A percentile compares a stretch with the other conserved stretches of the same genome.
Evolutionary conservation across 306 rosid species (phyloP).

Genomic region (Urtica urens): DNA sequence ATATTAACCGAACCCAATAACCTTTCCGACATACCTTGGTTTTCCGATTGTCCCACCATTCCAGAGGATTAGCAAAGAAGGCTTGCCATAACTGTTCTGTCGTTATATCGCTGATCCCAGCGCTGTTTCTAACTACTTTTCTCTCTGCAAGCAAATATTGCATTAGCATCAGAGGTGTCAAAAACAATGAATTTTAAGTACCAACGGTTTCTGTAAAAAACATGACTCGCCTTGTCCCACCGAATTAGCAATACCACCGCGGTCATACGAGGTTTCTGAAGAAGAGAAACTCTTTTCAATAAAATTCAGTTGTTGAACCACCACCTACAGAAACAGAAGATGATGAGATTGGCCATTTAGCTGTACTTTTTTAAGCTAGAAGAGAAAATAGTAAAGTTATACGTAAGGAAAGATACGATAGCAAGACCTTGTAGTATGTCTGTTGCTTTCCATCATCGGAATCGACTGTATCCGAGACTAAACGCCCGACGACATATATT

Average conservation of each 20-base stretch:
- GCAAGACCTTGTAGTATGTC: conserved; percentile 72
- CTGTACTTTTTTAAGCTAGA: too few relatives aligned
- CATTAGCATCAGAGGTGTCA: conserved; percentile 5
- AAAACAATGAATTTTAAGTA: too few relatives aligned
- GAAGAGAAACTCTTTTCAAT: conserved; percentile 39
- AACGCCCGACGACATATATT: conserved; percentile 68
- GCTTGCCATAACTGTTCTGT: conserved; percentile 74
- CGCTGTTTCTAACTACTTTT: conserved; percentile 24
- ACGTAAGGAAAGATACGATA: background rate
- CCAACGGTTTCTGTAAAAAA: conserved; percentile 1
- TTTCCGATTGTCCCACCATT: conserved; percentile 59
- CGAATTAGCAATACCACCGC: conserved; percentile 41
- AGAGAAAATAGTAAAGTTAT: background rate
- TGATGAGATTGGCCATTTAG: too few relatives aligned
- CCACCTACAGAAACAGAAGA: conserved; percentile 43
- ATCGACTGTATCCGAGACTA: conserved; percentile 63
- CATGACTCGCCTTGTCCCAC: conserved; percentile 34
- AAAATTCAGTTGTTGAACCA: conserved; percentile 75
- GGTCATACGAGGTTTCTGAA: conserved; percentile 24
- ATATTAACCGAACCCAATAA: background rate
- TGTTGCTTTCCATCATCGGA: conserved; percentile 58
- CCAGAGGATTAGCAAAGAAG: conserved; percentile 44
- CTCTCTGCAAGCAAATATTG: conserved; percentile 28
- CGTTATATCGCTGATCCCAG: conserved; percentile 36
- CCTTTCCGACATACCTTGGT: conserved; percentile 51